phyloP scores from a whole-genome alignment of 2,329 filamentous ascomycete genomes.

The Fusarium annulatum region DNA sequence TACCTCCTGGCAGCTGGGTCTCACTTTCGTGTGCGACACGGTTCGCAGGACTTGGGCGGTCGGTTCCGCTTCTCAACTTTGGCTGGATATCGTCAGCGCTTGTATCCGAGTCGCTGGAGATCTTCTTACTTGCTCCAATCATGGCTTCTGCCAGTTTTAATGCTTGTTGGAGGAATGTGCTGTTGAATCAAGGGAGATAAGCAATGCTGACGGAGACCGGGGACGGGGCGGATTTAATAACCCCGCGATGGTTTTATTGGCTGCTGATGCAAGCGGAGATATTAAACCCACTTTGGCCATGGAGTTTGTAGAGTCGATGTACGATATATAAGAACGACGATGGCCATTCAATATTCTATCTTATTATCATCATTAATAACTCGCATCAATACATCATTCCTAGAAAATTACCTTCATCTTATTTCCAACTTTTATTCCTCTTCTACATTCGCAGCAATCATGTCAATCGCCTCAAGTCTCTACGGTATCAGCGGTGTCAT shows the following conservation, averaged over 20 bases:
- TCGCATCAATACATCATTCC: fast-evolving
- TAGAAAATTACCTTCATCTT: fast-evolving
- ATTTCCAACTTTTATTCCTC: too few species aligned
- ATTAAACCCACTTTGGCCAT: conserved; percentile 14
- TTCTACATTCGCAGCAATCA: background rate
- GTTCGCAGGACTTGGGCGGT: conserved; percentile 50
- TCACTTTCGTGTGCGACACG: conserved; percentile 49
- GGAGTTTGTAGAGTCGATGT: too few species aligned
- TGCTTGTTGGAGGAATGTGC: background rate
- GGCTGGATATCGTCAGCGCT: background rate
- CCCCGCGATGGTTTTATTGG: conserved; percentile 2
- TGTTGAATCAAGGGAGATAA: conserved; percentile 1
- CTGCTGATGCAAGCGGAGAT: conserved; percentile 8
- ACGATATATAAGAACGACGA: background rate
- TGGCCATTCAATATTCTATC: fast-evolving
- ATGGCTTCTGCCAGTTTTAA: fast-evolving
- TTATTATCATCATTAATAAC: background rate
- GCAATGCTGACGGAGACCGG: background rate
- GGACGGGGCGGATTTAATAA: conserved; percentile 34
- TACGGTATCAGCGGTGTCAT: conserved; percentile 20
- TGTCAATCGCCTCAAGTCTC: conserved; percentile 25
- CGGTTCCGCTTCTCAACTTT: conserved; percentile 50
- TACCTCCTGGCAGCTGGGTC: too few species aligned
- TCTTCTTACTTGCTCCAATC: background rate
- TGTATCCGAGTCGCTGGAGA: fast-evolving